Evolutionary conservation across 2,329 filamentous ascomycete genomes (phyloP), one percentile per base, ranked within the genome.

Genomic region (Phaeosphaeriaceae sp.): DNA sequence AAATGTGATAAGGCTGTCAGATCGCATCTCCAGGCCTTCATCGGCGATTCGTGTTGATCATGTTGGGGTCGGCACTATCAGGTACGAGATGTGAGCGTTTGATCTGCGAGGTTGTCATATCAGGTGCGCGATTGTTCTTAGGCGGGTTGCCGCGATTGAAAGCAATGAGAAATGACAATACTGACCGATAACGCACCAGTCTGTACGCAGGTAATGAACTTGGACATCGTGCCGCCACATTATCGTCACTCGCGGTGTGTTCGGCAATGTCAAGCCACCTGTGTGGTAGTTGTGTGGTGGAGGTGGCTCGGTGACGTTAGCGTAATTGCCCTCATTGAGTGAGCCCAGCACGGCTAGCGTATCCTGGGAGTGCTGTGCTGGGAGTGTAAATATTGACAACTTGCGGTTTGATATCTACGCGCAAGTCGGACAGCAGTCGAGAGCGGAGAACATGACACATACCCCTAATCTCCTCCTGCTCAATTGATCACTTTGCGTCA

Each of bases 1-100:
- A 66, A 62, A 51, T 80, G 77, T 17, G 82, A 83, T 13, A 84
- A 71, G 6, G 74, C 81, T 17, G 81, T 84, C 65, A 81, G 68
- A 52, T 82, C 80, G 63, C 79, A 80, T 49, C 80, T 72, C 79
- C 79, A 81, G 50, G 56, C 55, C 23, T 74, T 74, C 21, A 79
- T 57, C 17, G 24, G n/a, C 47, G 17, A 19, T n/a, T 15, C 7
- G 19, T 49, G 4, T 15, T 49, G 22, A 2, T 49, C 24, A 24
- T 28, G 5, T 23, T 21, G 23, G 47, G 13, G 24, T 19, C 24
- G 57, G 23, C 67, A 69, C 67, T 70, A n/a, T n/a, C n/a, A n/a
- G n/a, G n/a, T n/a, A n/a, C n/a, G n/a, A n/a, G n/a, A 9, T 40
- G 23, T 65, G 23, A 68, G 61, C 54, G n/a, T n/a, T n/a, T n/a